Evolutionary conservation across 2,329 filamentous ascomycete genomes (phyloP), one percentile per base, ranked within the genome.

Genomic region (Hortaea sp.): DNA sequence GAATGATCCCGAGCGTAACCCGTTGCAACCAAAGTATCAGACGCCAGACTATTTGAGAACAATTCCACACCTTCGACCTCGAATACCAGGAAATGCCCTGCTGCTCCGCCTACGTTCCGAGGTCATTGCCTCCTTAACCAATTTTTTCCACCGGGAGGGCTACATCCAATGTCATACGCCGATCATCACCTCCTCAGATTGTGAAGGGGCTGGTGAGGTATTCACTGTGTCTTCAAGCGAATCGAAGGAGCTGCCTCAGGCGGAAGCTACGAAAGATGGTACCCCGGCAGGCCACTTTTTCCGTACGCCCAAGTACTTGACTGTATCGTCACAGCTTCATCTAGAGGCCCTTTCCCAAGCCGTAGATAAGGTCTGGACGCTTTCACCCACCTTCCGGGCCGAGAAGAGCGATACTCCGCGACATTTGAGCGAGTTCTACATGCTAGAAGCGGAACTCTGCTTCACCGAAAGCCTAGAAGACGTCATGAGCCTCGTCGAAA

Each of bases 391-490:
- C 0, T 98, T 98, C 62, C 81, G 92, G 34, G 92, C 92, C 4
- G 92, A 95, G 65, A 82, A 82, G 62, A 95, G 88, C 66, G 89
- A 97, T 61, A 97, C 92, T 0, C 82, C 88, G 5, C 81, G 92
- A 29, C 92, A 98, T 67, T 73, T 98, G 50, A 95, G 88, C 69
- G 92, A 98, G 62, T 97, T 98, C 60, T 97, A 97, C 69, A 97
- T 98, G 92, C 77, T 98, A 2, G 92, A 98, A 67, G 89, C 83
- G 11, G 92, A 98, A 66, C 72, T 89, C 63, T 83, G 81, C 58
- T 95, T 95, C 63, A 77, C 83, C 38, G 74, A 85, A 41, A 70
- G 80, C 52, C 72, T 95, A 53, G 69, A 76, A 29, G 70, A 76
- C 28, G 73, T 98, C 56, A 92, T 94, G 77, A 73, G 82, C 47